Evolutionary conservation across 495 filamentous ascomycete genomes (phyloP).

Genomic region (Tricharina praecox): DNA sequence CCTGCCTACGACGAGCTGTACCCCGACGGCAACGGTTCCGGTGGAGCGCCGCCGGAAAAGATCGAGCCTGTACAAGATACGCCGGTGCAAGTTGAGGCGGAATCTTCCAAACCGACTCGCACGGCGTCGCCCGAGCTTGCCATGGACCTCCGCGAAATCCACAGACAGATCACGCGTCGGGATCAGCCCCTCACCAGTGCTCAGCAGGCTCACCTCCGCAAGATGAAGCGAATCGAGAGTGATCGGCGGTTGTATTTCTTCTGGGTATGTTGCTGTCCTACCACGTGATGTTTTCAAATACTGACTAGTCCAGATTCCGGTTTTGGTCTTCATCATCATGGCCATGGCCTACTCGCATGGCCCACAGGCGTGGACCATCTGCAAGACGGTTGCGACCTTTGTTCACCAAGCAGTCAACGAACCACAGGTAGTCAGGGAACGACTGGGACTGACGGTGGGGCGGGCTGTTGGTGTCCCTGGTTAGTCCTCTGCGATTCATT

Average conservation of each 20-base stretch:
- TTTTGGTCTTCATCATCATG: slow-evolving; percentile 45
- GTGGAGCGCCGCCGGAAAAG: slow-evolving; percentile 28
- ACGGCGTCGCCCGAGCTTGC: slow-evolving; percentile 25
- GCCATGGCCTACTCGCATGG: slow-evolving; percentile 47
- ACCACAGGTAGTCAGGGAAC: slow-evolving; percentile 19
- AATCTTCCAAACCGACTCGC: no score
- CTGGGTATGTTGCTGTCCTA: slow-evolving; percentile 41
- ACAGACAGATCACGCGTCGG: slow-evolving; percentile 19
- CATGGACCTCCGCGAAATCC: slow-evolving; percentile 17
- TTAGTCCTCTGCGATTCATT: slow-evolving; percentile 10
- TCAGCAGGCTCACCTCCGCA: slow-evolving; percentile 58
- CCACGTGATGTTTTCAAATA: background rate
- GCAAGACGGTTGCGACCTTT: slow-evolving; percentile 33
- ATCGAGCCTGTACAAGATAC: slow-evolving; percentile 42
- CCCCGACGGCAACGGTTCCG: slow-evolving; percentile 33
- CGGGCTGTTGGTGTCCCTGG: slow-evolving; percentile 31
- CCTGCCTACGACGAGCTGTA: slow-evolving; percentile 73
- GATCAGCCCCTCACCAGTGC: slow-evolving; percentile 37
- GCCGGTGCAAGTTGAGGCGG: slow-evolving; percentile 36
- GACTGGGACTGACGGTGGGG: slow-evolving; percentile 24
- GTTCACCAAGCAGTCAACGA: slow-evolving; percentile 31
- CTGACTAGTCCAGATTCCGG: slow-evolving; percentile 35
- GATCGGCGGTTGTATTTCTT: slow-evolving; percentile 72
- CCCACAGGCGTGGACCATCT: slow-evolving; percentile 36
- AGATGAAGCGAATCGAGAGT: slow-evolving; percentile 54